phyloP scores from a whole-genome alignment of 2,329 filamentous ascomycete genomes.

The Fusarium beomiforme region DNA sequence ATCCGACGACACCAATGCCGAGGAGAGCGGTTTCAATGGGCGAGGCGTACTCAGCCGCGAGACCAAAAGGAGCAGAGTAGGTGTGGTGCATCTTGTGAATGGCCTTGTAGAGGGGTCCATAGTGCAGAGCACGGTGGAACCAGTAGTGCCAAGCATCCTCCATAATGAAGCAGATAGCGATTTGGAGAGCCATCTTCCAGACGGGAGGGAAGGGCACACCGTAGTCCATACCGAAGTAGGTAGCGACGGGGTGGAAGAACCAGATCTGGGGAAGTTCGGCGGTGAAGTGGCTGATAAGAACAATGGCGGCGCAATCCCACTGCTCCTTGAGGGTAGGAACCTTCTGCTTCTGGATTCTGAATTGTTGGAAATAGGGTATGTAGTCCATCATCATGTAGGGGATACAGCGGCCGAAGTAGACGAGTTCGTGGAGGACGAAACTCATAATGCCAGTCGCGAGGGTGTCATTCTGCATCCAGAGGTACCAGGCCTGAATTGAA shows the following conservation, averaged over 20 bases:
- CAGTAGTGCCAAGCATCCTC: conserved; percentile 99
- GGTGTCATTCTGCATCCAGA: conserved; percentile 97
- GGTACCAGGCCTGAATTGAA: conserved; percentile 81
- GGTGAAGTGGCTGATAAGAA: conserved; percentile 95
- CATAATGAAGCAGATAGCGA: conserved; percentile 91
- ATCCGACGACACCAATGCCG: conserved; percentile 84
- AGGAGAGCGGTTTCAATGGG: conserved; percentile 97
- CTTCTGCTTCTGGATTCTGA: conserved; percentile 93
- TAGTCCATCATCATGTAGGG: conserved; percentile 94
- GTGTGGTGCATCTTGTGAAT: conserved; percentile 99
- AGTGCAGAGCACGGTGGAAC: conserved; percentile 92
- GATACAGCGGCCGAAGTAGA: conserved; percentile 92
- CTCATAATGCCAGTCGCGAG: conserved; percentile 98
- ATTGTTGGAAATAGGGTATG: conserved; percentile 88
- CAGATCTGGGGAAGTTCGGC: conserved; percentile 98
- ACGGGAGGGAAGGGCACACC: conserved; percentile 87
- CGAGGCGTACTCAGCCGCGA: conserved; percentile 97
- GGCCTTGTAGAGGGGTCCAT: conserved; percentile 92
- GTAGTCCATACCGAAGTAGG: conserved; percentile 89
- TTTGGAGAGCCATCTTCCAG: conserved; percentile 90
- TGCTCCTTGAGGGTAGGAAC: conserved; percentile 93
- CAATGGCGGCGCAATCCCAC: conserved; percentile 91
- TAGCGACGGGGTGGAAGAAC: conserved; percentile 97
- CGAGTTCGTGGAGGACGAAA: conserved; percentile 90
- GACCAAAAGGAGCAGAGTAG: conserved; percentile 95